phyloP scores from a whole-genome alignment of 106 monocot genomes.

The Apostasia shenzhenica region DNA sequence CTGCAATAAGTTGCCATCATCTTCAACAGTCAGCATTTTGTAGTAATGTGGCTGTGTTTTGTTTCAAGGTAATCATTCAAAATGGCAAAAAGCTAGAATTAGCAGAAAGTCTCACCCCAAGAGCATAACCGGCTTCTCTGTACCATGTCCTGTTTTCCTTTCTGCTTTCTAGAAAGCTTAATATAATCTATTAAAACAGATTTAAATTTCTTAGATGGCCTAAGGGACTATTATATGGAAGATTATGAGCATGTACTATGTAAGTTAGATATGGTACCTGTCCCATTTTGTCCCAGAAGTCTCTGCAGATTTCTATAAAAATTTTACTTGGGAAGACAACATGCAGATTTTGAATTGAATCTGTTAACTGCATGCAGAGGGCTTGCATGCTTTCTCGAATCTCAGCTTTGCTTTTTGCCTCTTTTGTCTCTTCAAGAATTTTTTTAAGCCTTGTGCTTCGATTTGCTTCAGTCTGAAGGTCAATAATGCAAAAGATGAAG shows the following conservation, averaged over 20 bases:
- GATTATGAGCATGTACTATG: neutral
- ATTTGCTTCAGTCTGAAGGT: slow-evolving; percentile 55
- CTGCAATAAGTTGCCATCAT: slow-evolving; percentile 22
- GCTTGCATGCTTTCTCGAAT: slow-evolving; percentile 82
- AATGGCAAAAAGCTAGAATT: neutral
- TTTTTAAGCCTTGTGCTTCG: slow-evolving; percentile 65
- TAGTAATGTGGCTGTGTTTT: too few relatives aligned
- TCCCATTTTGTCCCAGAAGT: slow-evolving; percentile 85
- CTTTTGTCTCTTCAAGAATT: slow-evolving; percentile 86
- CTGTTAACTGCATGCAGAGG: slow-evolving; percentile 49
- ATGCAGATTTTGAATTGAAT: slow-evolving; percentile 63
- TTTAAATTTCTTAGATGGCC: too few relatives aligned
- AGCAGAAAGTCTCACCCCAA: slow-evolving; percentile 44
- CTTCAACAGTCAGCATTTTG: neutral
- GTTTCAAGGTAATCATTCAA: too few relatives aligned
- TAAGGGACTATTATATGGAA: neutral
- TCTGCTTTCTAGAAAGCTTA: slow-evolving; percentile 81
- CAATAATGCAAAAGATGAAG: neutral
- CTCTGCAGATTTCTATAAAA: slow-evolving; percentile 68
- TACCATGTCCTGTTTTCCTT: slow-evolving; percentile 92
- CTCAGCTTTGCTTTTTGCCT: slow-evolving; percentile 64
- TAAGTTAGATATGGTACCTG: slow-evolving; percentile 39
- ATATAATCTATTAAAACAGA: slow-evolving; percentile 44
- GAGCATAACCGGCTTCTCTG: slow-evolving; percentile 62
- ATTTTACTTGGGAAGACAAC: slow-evolving; percentile 67